Conservation (phyloP, 2,329 filamentous ascomycete species). For the Macrophomina tecta region DNA sequence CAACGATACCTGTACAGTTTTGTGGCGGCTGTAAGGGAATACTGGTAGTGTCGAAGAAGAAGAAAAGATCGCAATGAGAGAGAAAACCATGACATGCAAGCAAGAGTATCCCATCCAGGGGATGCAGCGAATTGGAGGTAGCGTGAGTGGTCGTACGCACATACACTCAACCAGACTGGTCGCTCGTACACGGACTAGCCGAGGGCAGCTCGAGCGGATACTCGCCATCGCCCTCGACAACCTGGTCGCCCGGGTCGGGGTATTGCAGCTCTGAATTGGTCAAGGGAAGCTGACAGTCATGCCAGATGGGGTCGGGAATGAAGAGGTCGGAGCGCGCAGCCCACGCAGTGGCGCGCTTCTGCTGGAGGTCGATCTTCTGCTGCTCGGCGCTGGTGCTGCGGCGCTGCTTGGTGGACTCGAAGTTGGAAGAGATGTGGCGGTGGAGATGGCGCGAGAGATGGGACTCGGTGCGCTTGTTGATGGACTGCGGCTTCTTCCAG, state of each 20-base stretch:
- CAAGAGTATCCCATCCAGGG: too few species aligned
- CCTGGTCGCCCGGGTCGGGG: conserved; percentile 51
- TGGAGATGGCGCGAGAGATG: conserved; percentile 25
- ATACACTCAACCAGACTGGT: conserved; percentile 1
- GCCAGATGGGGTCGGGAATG: conserved; percentile 35
- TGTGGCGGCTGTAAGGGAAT: neutral
- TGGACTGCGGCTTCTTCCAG: conserved; percentile 20
- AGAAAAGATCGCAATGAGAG: neutral
- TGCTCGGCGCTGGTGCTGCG: neutral
- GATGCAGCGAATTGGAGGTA: too few species aligned
- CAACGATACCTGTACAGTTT: neutral
- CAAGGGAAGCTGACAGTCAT: conserved; percentile 43
- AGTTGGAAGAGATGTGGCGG: conserved; percentile 3
- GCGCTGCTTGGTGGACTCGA: conserved; percentile 10
- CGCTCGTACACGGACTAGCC: conserved; percentile 29
- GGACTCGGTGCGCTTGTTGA: conserved; percentile 11
- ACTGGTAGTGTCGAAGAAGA: neutral
- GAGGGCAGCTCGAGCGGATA: conserved; percentile 51
- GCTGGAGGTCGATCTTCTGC: conserved; percentile 19
- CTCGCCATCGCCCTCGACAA: conserved; percentile 51
- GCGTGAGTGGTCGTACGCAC: too few species aligned
- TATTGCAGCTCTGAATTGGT: conserved; percentile 51
- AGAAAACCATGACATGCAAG: neutral
- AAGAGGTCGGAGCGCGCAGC: conserved; percentile 49
- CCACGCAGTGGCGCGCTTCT: conserved; percentile 43